These are phyloP conservation scores for Xylariomycetidae sp. DNA, from an alignment of 2,329 filamentous ascomycete species.

Conservation along the genomic window DNA sequence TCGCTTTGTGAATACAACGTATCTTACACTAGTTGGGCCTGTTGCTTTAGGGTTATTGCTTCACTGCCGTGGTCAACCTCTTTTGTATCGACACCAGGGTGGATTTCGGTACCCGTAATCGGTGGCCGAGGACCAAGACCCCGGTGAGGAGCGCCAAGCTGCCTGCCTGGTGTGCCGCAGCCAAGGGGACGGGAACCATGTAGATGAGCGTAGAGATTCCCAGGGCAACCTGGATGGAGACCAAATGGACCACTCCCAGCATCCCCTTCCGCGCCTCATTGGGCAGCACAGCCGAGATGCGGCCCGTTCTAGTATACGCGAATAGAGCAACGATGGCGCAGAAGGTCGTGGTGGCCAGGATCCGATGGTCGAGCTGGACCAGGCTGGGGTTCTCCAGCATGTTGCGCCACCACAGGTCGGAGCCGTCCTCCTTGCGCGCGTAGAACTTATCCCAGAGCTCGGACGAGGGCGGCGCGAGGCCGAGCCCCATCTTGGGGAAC, in stretches of 20 bases:
- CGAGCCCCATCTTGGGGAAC: slow-evolving; percentile 90
- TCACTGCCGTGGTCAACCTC: slow-evolving; percentile 29
- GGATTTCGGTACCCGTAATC: slow-evolving; percentile 67
- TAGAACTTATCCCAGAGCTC: slow-evolving; percentile 88
- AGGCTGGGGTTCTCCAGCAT: slow-evolving; percentile 94
- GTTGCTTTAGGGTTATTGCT: no score
- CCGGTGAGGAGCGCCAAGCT: slow-evolving; percentile 80
- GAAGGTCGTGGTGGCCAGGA: slow-evolving; percentile 86
- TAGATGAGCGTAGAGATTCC: slow-evolving; percentile 91
- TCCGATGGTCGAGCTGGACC: slow-evolving; percentile 93
- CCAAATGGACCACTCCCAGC: slow-evolving; percentile 77
- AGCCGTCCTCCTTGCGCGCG: slow-evolving; percentile 69
- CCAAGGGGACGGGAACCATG: slow-evolving; percentile 83
- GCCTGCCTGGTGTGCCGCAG: slow-evolving; percentile 89
- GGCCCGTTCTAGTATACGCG: slow-evolving; percentile 69
- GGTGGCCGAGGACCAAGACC: slow-evolving; percentile 71
- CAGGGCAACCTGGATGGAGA: slow-evolving; percentile 73
- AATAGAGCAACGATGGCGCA: slow-evolving; percentile 74
- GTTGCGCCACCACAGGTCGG: slow-evolving; percentile 94
- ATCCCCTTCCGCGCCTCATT: slow-evolving; percentile 62
- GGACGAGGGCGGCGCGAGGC: slow-evolving; percentile 71
- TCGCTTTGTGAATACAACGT: background rate
- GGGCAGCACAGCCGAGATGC: slow-evolving; percentile 55
- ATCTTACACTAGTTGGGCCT: background rate
- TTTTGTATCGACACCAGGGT: slow-evolving; percentile 57